Percentiles rank a stretch among this genome's conserved stretches.
These are phyloP conservation scores for Calocybe cyanea DNA, from an alignment of 768 basidiomycete genomes.

Conservation along the genomic window DNA sequence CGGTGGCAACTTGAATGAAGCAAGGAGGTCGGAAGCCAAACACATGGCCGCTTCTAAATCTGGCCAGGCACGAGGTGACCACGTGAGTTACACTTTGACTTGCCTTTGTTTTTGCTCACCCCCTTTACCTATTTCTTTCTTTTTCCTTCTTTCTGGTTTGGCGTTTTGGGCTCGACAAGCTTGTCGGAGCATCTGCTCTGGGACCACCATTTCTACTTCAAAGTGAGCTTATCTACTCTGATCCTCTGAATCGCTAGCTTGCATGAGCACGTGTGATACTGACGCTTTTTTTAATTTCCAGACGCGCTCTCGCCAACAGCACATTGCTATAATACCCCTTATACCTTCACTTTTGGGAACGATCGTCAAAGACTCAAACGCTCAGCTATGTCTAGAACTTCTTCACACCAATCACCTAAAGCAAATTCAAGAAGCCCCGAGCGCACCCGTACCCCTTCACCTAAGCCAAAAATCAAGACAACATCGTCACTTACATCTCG, in stretches of 20 bases:
- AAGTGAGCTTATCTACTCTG: slow-evolving; percentile 21
- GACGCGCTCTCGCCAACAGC: slow-evolving; percentile 28
- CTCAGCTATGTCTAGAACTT: slow-evolving; percentile 15
- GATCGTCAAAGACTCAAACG: slow-evolving; percentile 15
- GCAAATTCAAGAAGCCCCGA: slow-evolving; percentile 18
- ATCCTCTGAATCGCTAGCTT: neutral
- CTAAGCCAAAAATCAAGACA: slow-evolving; percentile 25
- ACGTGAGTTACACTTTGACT: slow-evolving; percentile 30
- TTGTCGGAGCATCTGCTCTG: slow-evolving; percentile 21
- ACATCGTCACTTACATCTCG: slow-evolving; percentile 17
- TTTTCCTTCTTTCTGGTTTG: slow-evolving; percentile 18
- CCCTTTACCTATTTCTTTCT: slow-evolving; percentile 26
- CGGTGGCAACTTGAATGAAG: slow-evolving; percentile 19
- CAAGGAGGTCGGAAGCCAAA: slow-evolving; percentile 15
- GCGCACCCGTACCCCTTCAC: slow-evolving; percentile 19
- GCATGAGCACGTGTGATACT: slow-evolving; percentile 12
- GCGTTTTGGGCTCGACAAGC: slow-evolving; percentile 20
- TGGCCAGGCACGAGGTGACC: slow-evolving; percentile 36
- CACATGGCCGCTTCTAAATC: slow-evolving; percentile 22
- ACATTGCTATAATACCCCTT: slow-evolving; percentile 16
- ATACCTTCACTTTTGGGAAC: slow-evolving; percentile 12
- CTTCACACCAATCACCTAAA: slow-evolving; percentile 11
- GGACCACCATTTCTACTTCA: slow-evolving; percentile 39
- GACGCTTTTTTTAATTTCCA: slow-evolving; percentile 15
- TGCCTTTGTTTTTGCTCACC: slow-evolving; percentile 18